phyloP scores from a whole-genome alignment of 768 basidiomycete species.

The Favolaschia claudopus region DNA sequence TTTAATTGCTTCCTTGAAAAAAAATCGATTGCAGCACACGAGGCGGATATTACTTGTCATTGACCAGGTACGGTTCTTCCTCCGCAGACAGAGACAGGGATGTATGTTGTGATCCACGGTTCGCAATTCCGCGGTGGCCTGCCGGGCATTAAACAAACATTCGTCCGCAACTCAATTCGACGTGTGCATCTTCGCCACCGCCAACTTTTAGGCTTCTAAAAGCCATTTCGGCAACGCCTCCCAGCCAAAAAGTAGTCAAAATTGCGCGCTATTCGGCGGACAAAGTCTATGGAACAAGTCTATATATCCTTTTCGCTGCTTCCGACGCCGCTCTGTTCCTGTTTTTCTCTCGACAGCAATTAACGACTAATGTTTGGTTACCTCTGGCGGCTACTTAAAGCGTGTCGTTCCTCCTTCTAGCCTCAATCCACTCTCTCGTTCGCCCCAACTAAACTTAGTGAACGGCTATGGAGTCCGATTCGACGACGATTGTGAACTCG shows the following conservation, averaged over 20 bases:
- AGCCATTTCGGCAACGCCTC: constrained; percentile 10
- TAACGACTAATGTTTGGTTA: constrained; percentile 24
- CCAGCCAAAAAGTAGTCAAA: constrained; percentile 5
- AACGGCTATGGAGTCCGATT: constrained; percentile 9
- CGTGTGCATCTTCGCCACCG: constrained; percentile 16
- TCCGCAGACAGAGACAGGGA: constrained; percentile 1
- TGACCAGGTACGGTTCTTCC: no score
- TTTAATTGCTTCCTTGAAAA: background rate
- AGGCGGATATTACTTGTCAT: no score
- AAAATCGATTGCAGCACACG: no score
- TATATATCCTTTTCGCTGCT: constrained; percentile 21
- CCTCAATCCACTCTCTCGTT: constrained; percentile 4
- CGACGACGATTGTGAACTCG: constrained; percentile 2
- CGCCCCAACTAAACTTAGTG: no score
- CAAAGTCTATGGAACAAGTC: constrained; percentile 16
- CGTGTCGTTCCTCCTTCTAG: constrained; percentile 5
- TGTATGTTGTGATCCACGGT: constrained; percentile 10
- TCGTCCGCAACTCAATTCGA: constrained; percentile 21
- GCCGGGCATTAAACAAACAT: constrained; percentile 8
- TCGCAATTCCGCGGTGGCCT: constrained; percentile 21
- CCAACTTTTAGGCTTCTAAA: constrained; percentile 16
- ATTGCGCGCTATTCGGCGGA: constrained; percentile 11
- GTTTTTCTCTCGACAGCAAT: constrained; percentile 20
- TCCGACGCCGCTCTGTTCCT: constrained; percentile 14
- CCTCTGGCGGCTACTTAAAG: constrained; percentile 21